phyloP scores from a whole-genome alignment of 2,329 filamentous ascomycete genomes.

The Hypoxylon sp. region DNA sequence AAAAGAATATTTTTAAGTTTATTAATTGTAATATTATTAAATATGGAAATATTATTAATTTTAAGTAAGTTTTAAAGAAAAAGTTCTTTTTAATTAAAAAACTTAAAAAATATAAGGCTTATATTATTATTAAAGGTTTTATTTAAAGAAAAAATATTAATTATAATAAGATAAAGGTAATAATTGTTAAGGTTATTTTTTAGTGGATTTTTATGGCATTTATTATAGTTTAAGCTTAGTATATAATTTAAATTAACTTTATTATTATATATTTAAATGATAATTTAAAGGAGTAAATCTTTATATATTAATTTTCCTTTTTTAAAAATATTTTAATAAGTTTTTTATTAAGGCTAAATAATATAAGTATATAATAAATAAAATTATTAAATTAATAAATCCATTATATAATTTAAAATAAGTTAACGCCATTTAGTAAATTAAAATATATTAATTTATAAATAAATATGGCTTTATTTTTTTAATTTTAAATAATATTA shows the following conservation, averaged over 20 bases:
- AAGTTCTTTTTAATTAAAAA: neutral
- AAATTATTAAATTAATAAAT: conserved; percentile 3
- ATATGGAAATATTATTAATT: too few species aligned
- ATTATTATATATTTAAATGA: too few species aligned
- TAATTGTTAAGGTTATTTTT: too few species aligned
- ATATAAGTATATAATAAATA: neutral
- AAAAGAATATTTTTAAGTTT: neutral
- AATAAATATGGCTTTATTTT: neutral
- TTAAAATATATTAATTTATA: neutral
- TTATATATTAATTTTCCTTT: neutral
- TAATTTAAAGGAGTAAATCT: too few species aligned
- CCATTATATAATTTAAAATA: neutral
- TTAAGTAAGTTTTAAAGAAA: neutral
- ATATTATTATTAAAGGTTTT: neutral
- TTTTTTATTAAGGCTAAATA: neutral
- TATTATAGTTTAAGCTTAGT: too few species aligned
- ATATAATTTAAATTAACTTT: too few species aligned
- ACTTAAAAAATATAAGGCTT: neutral
- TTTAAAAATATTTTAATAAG: neutral
- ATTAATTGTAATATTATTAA: neutral
- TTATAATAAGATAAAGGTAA: too few species aligned
- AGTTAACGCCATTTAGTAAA: neutral
- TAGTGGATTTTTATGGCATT: too few species aligned
- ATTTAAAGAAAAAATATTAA: neutral
- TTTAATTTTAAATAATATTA: neutral